Evolutionary conservation across 495 filamentous ascomycete species (phyloP).

Genomic region (Aspergillus bridgeri): DNA sequence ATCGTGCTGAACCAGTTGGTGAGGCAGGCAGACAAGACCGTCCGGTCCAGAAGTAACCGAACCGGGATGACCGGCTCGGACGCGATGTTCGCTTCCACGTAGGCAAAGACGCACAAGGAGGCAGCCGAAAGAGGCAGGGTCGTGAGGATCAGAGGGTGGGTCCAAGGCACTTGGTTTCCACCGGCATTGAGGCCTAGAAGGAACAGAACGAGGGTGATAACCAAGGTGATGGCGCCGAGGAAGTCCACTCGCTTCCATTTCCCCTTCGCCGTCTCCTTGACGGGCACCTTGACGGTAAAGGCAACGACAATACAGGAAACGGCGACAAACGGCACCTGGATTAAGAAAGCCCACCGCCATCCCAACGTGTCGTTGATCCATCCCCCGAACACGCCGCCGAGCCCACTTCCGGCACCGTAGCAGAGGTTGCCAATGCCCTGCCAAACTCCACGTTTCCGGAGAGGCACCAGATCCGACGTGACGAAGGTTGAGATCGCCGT

Average conservation of each 20-base stretch:
- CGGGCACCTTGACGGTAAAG: conserved; percentile 68
- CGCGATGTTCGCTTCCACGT: conserved; percentile 63
- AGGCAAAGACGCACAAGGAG: conserved; percentile 53
- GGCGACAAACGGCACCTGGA: conserved; percentile 67
- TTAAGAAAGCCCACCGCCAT: conserved; percentile 73
- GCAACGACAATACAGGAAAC: conserved; percentile 64
- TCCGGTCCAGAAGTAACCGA: conserved; percentile 68
- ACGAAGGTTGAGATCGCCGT: conserved; percentile 81
- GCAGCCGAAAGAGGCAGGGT: conserved; percentile 62
- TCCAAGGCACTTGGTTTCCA: conserved; percentile 83
- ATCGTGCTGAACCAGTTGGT: conserved; percentile 69
- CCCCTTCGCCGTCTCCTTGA: conserved; percentile 59
- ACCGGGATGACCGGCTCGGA: conserved; percentile 82
- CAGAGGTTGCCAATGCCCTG: conserved; percentile 85
- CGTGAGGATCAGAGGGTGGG: conserved; percentile 70
- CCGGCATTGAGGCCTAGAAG: conserved; percentile 81
- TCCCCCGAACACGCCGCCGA: conserved; percentile 65
- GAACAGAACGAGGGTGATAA: conserved; percentile 67
- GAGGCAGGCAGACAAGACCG: conserved; percentile 69
- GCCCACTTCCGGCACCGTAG: conserved; percentile 66
- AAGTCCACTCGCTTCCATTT: conserved; percentile 79
- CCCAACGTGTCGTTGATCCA: conserved; percentile 75
- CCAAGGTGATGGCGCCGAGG: conserved; percentile 64
- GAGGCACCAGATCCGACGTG: conserved; percentile 75
- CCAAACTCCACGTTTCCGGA: conserved; percentile 76